Evolutionary conservation across 805 yeast genomes (phyloP).

Genomic region (Candida xiaguanensis): DNA sequence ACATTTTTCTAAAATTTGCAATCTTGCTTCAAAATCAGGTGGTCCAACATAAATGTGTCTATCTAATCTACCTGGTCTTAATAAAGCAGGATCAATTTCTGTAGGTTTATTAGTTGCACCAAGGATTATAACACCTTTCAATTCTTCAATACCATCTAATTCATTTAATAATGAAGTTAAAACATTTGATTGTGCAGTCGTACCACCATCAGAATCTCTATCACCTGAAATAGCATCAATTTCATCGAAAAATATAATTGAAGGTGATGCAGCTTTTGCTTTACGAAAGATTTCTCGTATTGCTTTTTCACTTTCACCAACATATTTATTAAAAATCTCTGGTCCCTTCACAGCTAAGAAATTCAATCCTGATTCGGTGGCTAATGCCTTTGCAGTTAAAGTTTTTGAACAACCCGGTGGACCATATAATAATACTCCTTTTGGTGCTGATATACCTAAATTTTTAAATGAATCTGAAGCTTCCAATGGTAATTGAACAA

Average conservation of each 20-base stretch:
- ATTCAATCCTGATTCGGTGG: conserved; percentile 92
- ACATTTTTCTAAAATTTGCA: conserved; percentile 70
- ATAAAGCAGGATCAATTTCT: conserved; percentile 84
- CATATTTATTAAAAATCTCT: conserved; percentile 89
- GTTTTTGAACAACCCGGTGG: conserved; percentile 99
- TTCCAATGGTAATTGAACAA: conserved; percentile 86
- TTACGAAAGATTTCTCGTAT: conserved; percentile 90
- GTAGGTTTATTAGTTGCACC: conserved; percentile 98
- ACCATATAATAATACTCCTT: conserved; percentile 89
- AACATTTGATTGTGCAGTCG: conserved; percentile 76
- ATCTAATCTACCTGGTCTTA: conserved; percentile 95
- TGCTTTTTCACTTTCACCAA: conserved; percentile 92
- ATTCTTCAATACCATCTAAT: conserved; percentile 94
- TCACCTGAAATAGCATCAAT: conserved; percentile 88
- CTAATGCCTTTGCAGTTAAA: conserved; percentile 89
- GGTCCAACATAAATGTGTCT: conserved; percentile 91
- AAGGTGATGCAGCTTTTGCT: conserved; percentile 93
- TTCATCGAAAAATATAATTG: conserved; percentile 93
- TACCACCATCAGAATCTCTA: conserved; percentile 54
- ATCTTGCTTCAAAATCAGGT: conserved; percentile 78
- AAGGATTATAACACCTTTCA: conserved; percentile 87
- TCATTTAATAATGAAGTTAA: conserved; percentile 89
- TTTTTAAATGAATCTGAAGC: conserved; percentile 72
- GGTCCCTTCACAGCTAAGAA: conserved; percentile 97
- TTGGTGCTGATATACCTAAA: conserved; percentile 86